phyloP scores from a whole-genome alignment of 768 basidiomycete genomes.

The Hemileccinum impolitum region DNA sequence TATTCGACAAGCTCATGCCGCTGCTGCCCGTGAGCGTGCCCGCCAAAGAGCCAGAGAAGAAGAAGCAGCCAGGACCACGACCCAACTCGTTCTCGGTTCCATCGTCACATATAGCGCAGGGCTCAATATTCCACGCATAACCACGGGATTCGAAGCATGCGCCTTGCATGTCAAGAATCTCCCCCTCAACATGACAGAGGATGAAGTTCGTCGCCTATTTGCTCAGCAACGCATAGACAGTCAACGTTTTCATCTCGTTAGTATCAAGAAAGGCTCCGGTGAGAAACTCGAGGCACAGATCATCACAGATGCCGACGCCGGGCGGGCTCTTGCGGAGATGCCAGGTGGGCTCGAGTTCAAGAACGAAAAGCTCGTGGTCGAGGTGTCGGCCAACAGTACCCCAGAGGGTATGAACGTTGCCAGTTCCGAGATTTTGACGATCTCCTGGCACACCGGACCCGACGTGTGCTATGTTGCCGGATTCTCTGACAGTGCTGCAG shows the following conservation, averaged over 20 bases:
- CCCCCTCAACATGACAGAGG: slow-evolving; percentile 34
- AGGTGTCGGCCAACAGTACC: slow-evolving; percentile 35
- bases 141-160: slow-evolving; percentile 49
- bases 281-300: slow-evolving; percentile 37
- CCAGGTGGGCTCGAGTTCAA: slow-evolving; percentile 49
- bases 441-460: slow-evolving; percentile 47
- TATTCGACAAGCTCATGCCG: neutral
- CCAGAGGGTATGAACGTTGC: slow-evolving; percentile 38
- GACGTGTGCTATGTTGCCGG: slow-evolving; percentile 35
- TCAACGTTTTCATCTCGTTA: slow-evolving; percentile 1
- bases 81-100: slow-evolving; percentile 39
- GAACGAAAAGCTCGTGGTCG: slow-evolving; percentile 37
- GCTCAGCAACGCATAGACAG: slow-evolving; percentile 40
- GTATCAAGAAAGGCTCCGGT: slow-evolving; percentile 26
- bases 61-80: slow-evolving; percentile 39
- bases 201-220: slow-evolving; percentile 41
- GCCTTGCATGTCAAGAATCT: slow-evolving; percentile 42
- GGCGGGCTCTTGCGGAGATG: slow-evolving; percentile 36
- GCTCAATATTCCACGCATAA: slow-evolving; percentile 36
- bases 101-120: slow-evolving; percentile 47
- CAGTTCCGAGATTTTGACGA: slow-evolving; percentile 36
- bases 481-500: slow-evolving; percentile 25
- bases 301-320: slow-evolving; percentile 39
- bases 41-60: slow-evolving; percentile 10
- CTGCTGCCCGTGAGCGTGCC: neutral